Percentiles rank a stretch among this genome's conserved stretches.
Conservation (phyloP, 768 basidiomycete genomes). For the Obba rivulosa region DNA sequence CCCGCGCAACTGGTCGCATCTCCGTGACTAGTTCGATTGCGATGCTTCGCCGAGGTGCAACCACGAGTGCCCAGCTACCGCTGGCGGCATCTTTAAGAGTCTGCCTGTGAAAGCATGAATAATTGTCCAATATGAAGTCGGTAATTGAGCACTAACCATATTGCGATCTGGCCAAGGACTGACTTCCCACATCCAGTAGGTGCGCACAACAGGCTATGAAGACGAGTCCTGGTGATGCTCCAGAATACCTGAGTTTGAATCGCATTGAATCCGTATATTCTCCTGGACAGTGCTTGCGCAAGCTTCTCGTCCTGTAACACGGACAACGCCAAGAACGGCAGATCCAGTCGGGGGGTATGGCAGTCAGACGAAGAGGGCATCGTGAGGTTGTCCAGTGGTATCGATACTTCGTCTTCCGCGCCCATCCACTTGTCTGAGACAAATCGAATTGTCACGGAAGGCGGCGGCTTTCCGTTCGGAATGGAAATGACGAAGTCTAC, state of each 20-base stretch:
- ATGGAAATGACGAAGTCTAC: slow-evolving; percentile 82
- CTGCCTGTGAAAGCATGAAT: slow-evolving; percentile 39
- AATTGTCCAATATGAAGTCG: slow-evolving; percentile 7
- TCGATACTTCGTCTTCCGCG: slow-evolving; percentile 66
- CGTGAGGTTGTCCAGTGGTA: slow-evolving; percentile 61
- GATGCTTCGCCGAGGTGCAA: slow-evolving; percentile 54
- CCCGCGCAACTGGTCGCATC: slow-evolving; percentile 36
- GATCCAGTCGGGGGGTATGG: slow-evolving; percentile 59
- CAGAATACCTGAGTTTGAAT: slow-evolving; percentile 91
- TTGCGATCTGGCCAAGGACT: slow-evolving; percentile 51
- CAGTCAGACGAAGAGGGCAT: slow-evolving; percentile 65
- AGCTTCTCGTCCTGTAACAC: slow-evolving; percentile 44
- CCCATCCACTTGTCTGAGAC: slow-evolving; percentile 93
- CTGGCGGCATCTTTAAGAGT: slow-evolving; percentile 37
- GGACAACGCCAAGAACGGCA: slow-evolving; percentile 67
- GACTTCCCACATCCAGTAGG: slow-evolving; percentile 84
- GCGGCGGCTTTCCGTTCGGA: slow-evolving; percentile 48
- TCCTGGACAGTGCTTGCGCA: slow-evolving; percentile 39
- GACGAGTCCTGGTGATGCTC: slow-evolving; percentile 62
- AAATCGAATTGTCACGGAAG: slow-evolving; percentile 67
- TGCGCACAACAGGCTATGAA: slow-evolving; percentile 69
- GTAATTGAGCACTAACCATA: slow-evolving; percentile 53
- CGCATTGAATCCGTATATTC: slow-evolving; percentile 61
- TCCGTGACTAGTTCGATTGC: slow-evolving; percentile 54
- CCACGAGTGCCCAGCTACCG: slow-evolving; percentile 54